These are phyloP conservation scores for Adansonia grandidieri DNA, from an alignment of 441 rosid species.

Conservation along the genomic window DNA sequence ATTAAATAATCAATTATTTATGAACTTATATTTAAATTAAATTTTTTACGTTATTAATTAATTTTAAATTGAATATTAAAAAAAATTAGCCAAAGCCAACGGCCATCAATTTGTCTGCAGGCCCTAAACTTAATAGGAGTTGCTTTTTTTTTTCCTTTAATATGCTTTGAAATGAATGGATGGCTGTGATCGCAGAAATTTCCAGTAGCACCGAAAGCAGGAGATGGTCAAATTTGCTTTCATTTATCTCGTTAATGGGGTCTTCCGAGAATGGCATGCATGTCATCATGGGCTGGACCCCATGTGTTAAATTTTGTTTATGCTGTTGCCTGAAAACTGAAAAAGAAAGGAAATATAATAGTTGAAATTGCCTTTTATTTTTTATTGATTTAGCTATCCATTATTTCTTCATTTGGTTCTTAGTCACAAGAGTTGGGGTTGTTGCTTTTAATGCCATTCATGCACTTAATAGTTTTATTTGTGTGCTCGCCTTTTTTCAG, in stretches of 20 bases:
- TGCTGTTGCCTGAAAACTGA: too few relatives aligned
- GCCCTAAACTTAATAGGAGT: neutral
- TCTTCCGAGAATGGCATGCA: slow-evolving; percentile 40
- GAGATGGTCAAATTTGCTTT: slow-evolving; percentile 44
- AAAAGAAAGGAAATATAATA: neutral
- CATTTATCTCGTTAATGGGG: slow-evolving; percentile 16
- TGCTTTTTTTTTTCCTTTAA: too few relatives aligned
- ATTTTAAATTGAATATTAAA: too few relatives aligned
- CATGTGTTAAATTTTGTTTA: neutral
- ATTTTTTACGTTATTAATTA: too few relatives aligned
- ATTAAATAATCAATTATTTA: too few relatives aligned
- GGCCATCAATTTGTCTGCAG: neutral
- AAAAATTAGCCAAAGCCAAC: too few relatives aligned
- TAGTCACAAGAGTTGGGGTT: neutral
- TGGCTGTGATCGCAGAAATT: slow-evolving; percentile 24
- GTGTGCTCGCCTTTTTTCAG: too few relatives aligned
- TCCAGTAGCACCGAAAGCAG: slow-evolving; percentile 44
- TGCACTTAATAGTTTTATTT: too few relatives aligned
- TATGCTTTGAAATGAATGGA: neutral
- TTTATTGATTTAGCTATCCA: neutral
- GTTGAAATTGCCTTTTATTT: neutral
- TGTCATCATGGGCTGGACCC: slow-evolving; percentile 38
- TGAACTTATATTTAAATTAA: too few relatives aligned
- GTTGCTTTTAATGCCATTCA: too few relatives aligned
- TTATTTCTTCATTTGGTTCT: neutral